These are phyloP conservation scores for Colletotrichum abscissum DNA, from an alignment of 2,329 filamentous ascomycete genomes.

Conservation along the genomic window DNA sequence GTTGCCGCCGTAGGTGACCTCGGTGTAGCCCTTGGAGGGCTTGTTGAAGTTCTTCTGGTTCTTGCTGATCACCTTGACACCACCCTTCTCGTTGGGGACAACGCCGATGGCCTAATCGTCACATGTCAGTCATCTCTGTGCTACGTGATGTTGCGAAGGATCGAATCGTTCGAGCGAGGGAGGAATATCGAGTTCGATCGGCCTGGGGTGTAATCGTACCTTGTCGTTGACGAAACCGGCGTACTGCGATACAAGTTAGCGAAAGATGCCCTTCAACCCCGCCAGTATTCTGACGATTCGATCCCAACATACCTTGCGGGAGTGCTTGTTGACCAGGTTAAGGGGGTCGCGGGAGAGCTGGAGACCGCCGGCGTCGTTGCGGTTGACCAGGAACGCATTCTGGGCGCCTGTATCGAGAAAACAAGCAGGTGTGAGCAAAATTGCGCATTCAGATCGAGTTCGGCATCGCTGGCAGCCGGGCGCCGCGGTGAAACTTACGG, in stretches of 20 bases:
- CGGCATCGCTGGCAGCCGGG: neutral
- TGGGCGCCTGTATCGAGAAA: constrained; percentile 72
- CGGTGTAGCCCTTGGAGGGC: constrained; percentile 75
- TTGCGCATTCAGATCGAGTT: neutral
- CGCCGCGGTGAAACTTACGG: constrained; percentile 72
- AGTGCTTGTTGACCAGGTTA: constrained; percentile 92
- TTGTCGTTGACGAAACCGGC: constrained; percentile 94
- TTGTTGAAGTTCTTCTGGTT: constrained; percentile 78
- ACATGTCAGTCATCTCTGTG: constrained; percentile 22
- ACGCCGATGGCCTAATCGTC: constrained; percentile 81
- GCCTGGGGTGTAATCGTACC: constrained; percentile 62
- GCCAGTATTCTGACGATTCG: neutral
- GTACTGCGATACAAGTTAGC: constrained; percentile 69
- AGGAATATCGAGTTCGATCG: neutral
- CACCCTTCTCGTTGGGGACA: constrained; percentile 79
- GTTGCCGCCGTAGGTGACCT: constrained; percentile 75
- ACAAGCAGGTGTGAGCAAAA: constrained; percentile 15
- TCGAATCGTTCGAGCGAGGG: constrained; percentile 28
- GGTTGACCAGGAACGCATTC: constrained; percentile 94
- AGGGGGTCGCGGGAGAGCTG: constrained; percentile 95
- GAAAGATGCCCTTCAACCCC: neutral
- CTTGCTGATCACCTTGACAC: constrained; percentile 86
- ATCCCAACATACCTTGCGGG: constrained; percentile 77
- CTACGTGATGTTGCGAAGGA: constrained; percentile 4
- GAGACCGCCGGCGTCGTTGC: constrained; percentile 80